A percentile compares a stretch with the other conserved stretches of the same genome.
These are phyloP conservation scores for Ochromonas danica DNA, from an alignment of 108 stramenopile species.

Conservation along the genomic window DNA sequence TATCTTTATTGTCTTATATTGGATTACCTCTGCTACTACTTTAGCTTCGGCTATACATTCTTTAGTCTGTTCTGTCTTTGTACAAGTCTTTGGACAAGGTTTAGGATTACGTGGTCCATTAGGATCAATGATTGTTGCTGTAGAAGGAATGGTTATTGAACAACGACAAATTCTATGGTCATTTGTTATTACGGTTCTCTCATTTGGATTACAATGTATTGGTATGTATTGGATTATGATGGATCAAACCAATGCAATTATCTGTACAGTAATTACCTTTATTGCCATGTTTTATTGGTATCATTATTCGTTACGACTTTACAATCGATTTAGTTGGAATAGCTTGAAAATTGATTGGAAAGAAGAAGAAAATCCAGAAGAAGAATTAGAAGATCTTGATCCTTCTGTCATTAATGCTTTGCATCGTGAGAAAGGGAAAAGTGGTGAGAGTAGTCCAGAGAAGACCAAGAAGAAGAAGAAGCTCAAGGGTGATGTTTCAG, in stretches of 20 bases:
- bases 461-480: neutral
- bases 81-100: conserved; percentile 23
- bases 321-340: conserved; percentile 32
- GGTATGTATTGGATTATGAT: conserved; percentile 27
- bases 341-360: neutral
- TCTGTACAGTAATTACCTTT: neutral
- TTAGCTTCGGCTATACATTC: neutral
- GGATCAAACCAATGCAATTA: neutral
- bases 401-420: neutral
- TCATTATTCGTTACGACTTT: conserved; percentile 17
- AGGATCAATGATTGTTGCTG: conserved; percentile 26
- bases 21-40: conserved; percentile 8
- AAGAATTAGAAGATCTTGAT: conserved; percentile 2
- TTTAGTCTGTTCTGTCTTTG: conserved; percentile 8
- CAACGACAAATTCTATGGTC: neutral
- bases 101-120: conserved; percentile 25
- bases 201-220: conserved; percentile 23
- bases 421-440: neutral
- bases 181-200: conserved; percentile 9
- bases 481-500: neutral
- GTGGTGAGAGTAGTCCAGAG: neutral
- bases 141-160: conserved; percentile 34
- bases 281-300: conserved; percentile 24
- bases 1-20: conserved; percentile 10
- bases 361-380: neutral